Evolutionary conservation across 1,284 basidiomycete genomes (phyloP), one percentile per base, ranked within the genome.

Genomic region (Boletus mariae): DNA sequence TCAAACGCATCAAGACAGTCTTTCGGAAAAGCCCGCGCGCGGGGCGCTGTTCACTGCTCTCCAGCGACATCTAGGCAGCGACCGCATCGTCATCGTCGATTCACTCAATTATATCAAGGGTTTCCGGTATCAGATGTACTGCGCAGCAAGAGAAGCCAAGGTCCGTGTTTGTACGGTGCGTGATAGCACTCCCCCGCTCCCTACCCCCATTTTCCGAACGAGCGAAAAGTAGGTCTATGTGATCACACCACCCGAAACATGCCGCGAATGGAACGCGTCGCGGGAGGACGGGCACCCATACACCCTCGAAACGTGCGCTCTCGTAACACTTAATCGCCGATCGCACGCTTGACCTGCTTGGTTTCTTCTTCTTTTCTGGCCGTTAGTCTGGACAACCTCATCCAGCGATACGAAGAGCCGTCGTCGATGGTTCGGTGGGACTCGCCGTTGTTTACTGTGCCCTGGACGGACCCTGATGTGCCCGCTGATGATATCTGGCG

Each of bases 381-480:
- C 32, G 23, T 1, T 66, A 96, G 94, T 2, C 79, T 98, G 37
- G 91, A 96, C 26, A 96, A 95, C 69, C 81, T 99, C 2, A 73
- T 97, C 12, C 80, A 86, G 67, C 83, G 96, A 37, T 98, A 87
- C 62, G 96, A 99, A 74, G 96, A 98, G 69, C 96, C 96, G 0
- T 94, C 91, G 0, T 94, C 94, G 1, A 96, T 96, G 87, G 93
- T 92, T 11, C 83, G 95, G 43, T 99, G 96, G 96, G 96, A 99
- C 71, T 90, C 94, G 0, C 96, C 96, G 0, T 79, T 98, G 31
- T 91, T 98, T 68, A 92, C 90, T 2, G 73, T 98, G 0, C 74
- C 85, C 2, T 91, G 86, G 83, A 79, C 82, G 32, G 91, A 94
- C 57, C 75, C 79, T 26, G 76, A 38, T 11, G 37, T 92, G 3